phyloP scores from a whole-genome alignment of 2,329 filamentous ascomycete genomes.

The Lecanoromycetidae sp. region DNA sequence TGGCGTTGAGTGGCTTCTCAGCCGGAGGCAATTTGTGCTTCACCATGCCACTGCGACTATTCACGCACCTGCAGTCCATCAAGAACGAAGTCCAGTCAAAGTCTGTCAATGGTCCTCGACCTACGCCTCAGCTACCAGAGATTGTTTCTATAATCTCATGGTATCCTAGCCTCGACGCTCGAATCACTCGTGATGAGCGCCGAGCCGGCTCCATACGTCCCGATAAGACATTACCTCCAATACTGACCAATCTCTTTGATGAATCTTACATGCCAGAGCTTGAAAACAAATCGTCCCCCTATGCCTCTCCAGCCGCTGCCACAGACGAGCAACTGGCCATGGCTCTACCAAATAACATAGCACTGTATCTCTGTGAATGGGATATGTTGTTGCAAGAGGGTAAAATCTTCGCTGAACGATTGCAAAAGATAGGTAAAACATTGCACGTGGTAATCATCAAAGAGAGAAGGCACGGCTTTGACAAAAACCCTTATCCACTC shows the following conservation, averaged over 20 bases:
- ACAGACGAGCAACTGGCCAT: constrained; percentile 40
- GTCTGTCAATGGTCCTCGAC: constrained; percentile 5
- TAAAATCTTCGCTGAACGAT: constrained; percentile 31
- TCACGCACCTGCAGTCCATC: constrained; percentile 26
- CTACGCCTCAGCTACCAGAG: constrained; percentile 19
- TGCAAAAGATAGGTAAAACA: constrained; percentile 32
- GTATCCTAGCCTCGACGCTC: constrained; percentile 53
- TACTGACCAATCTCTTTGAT: constrained; percentile 39
- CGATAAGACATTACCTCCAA: constrained; percentile 36
- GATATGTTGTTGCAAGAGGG: constrained; percentile 55
- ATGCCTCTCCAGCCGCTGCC: constrained; percentile 47
- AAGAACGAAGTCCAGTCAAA: constrained; percentile 20
- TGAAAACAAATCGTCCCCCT: constrained; percentile 42
- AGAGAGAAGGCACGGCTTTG: constrained; percentile 36
- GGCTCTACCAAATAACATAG: constrained; percentile 46
- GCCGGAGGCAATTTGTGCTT: constrained; percentile 52
- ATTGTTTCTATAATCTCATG: constrained; percentile 48
- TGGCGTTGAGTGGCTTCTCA: constrained; percentile 50
- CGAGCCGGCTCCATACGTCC: constrained; percentile 43
- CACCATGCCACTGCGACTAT: constrained; percentile 47
- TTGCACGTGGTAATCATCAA: constrained; percentile 36
- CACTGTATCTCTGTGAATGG: constrained; percentile 53
- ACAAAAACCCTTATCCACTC: constrained; percentile 38
- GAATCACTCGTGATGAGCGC: constrained; percentile 46
- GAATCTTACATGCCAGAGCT: constrained; percentile 35